Base-by-base conservation (phyloP, 164 flowering plant species). In the Hamamelis virginiana region DNA sequence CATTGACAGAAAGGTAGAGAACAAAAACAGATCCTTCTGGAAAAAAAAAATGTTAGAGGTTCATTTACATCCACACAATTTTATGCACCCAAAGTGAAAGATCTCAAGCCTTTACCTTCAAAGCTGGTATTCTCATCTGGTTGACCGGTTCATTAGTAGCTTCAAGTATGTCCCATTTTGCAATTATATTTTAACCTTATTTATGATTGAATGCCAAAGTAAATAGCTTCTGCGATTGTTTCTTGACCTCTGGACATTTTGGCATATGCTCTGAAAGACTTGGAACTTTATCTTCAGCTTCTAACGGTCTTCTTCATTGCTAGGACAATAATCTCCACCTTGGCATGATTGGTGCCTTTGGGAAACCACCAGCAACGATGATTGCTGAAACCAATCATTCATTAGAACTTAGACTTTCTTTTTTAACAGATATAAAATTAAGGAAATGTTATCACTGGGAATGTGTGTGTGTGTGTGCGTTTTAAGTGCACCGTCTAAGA, bases 361-460 rank as follows among this genome's bases (percentile, higher is more conserved):
- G 16, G 89, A 81, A 52, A 87, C 66, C 68, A 87, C 66, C 75
- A 85, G 68, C 80, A 87, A 76, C 23, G 88, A 84, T 18, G 87
- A 74, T 45, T 76, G 23, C 91, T 86, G 82, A 75, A 84, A 80
- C 26, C 71, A 81, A 59, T 25, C 28, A 68, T 18, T 47, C 9
- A 60, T 27, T 14, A 74, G 21, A 47, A 10, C 5, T 58, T 3
- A 62, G 68, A 10, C 15, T 63, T 14, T 1, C 9, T 26, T 23
- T 53, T 18, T 51, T n/a, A 18, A 51, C 41, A 6, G 21, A 23
- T 55, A 22, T 19, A 55, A 55, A 53, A 10, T 21, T 19, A 55
- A 9, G 23, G 14, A 51, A 51, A 51, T 13, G 38, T 21, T n/a
- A n/a, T n/a, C n/a, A n/a, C n/a, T n/a, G n/a, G n/a, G n/a, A n/a